Conservation (phyloP, 208 protist genomes). For the Porcisia hertigi region DNA sequence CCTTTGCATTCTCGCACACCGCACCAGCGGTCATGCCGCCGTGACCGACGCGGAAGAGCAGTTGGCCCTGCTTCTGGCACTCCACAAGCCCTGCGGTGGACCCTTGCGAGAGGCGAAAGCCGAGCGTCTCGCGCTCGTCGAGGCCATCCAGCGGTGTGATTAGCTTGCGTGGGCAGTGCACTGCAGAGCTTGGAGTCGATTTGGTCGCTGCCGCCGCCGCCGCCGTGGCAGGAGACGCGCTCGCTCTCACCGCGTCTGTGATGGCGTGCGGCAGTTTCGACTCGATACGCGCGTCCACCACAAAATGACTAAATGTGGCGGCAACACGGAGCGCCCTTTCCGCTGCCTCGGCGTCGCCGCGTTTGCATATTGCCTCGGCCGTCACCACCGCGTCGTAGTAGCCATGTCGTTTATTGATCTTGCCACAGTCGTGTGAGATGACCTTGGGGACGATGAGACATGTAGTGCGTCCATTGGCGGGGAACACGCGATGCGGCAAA, state of each 20-base stretch:
- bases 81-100: slow-evolving; percentile 45
- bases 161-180: slow-evolving; percentile 31
- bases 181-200: slow-evolving; percentile 1
- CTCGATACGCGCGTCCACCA: slow-evolving; percentile 77
- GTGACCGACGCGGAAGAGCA: slow-evolving; percentile 77
- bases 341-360: slow-evolving; percentile 54
- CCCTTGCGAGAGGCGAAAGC: slow-evolving; percentile 73
- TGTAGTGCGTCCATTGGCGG: slow-evolving; percentile 59
- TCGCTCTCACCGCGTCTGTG: slow-evolving; percentile 25
- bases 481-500: slow-evolving; percentile 66
- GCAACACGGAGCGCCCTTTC: slow-evolving; percentile 69
- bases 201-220: background rate
- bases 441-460: slow-evolving; percentile 83
- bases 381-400: slow-evolving; percentile 89
- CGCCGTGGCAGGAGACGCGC: background rate
- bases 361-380: slow-evolving; percentile 81
- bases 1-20: slow-evolving; percentile 85
- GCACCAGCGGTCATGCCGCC: slow-evolving; percentile 85
- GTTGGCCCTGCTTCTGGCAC: slow-evolving; percentile 42
- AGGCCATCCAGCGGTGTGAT: slow-evolving; percentile 63
- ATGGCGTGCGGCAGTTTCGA: slow-evolving; percentile 64
- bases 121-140: slow-evolving; percentile 55
- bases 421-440: slow-evolving; percentile 69
- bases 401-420: slow-evolving; percentile 86
- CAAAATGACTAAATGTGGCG: slow-evolving; percentile 76